Base-by-base conservation (phyloP, 352 stramenopile genomes). In the Peronospora destructor region DNA sequence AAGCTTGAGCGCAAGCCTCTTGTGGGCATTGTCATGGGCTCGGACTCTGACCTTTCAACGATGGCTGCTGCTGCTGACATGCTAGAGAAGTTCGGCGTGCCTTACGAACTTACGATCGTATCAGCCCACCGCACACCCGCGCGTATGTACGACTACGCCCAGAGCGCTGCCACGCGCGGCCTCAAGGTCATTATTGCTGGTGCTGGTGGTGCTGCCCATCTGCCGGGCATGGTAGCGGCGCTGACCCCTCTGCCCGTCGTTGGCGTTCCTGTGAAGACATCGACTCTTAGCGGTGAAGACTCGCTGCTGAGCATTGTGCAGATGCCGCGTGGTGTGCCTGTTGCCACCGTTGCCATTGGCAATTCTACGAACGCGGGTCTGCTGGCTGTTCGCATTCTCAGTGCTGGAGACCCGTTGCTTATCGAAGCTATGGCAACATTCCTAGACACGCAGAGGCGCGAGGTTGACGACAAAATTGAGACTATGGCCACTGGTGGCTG, bases 301-400 rank as follows among this genome's bases (percentile, higher is more conserved):
- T 98, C 93, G 37, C 72, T 99, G 10, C 76, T 98, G 56, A 98
- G 89, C 62, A 99, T 99, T 66, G 95, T 99, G 17, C 96, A 99
- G 79, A 99, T 99, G 96, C 96, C 96, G 30, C 73, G 92, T 28
- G 96, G 96, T 43, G 85, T 99, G 28, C 96, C 96, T 9, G 95
- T 99, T 32, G 96, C 96, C 1, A 99, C 96, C 9, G 95, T 99
- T 11, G 95, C 94, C 1, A 98, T 99, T 59, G 95, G 95, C 48
- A 98, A 98, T 76, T 88, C 95, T 11, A 96, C 79, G 37, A 99
- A 99, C 73, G 96, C 96, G 0, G 96, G 95, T 21, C 64, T 99
- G n/a, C 61, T 99, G 45, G 96, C 96, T 19, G 90, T 98, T 41
- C 82, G 95, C 26, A 98, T 98, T 40, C 72, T 99, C 7, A 94